Percentiles rank a stretch among this genome's conserved stretches.
phyloP scores from a whole-genome alignment of 2,329 filamentous ascomycete species.

The Mycosphaerella arachidis region DNA sequence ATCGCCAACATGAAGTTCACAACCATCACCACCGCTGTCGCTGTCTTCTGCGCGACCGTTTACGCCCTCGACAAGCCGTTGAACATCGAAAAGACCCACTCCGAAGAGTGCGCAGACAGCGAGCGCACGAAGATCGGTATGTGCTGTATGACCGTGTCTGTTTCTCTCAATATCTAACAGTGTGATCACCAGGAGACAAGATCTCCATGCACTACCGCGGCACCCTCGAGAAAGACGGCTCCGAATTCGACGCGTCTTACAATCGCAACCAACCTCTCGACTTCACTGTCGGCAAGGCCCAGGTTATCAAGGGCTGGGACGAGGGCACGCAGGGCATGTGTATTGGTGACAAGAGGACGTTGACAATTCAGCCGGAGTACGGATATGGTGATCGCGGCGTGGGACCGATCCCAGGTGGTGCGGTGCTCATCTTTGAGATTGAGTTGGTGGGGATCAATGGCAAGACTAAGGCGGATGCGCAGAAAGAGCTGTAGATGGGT shows the following conservation, averaged over 20 bases:
- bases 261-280: constrained; percentile 71
- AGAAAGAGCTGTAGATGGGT: not conserved
- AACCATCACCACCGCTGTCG: constrained; percentile 40
- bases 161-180: not conserved
- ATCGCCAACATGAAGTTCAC: constrained; percentile 40
- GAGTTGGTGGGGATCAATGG: constrained; percentile 81
- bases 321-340: constrained; percentile 91
- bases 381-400: constrained; percentile 72
- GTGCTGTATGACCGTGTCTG: not conserved
- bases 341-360: constrained; percentile 84
- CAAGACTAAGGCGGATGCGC: not conserved
- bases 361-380: constrained; percentile 84
- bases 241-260: constrained; percentile 53
- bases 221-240: constrained; percentile 67
- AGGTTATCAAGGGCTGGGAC: constrained; percentile 97
- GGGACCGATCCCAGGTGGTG: constrained; percentile 80
- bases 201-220: constrained; percentile 87
- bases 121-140: constrained; percentile 58
- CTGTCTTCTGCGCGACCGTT: constrained; percentile 48
- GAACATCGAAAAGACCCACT: constrained; percentile 70
- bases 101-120: constrained; percentile 62
- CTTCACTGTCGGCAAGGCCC: constrained; percentile 76
- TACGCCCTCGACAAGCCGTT: constrained; percentile 51
- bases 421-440: constrained; percentile 86
- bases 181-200: constrained; percentile 57